Conservation (phyloP, 2,329 filamentous ascomycete genomes). For the Apiospora arundinis region DNA sequence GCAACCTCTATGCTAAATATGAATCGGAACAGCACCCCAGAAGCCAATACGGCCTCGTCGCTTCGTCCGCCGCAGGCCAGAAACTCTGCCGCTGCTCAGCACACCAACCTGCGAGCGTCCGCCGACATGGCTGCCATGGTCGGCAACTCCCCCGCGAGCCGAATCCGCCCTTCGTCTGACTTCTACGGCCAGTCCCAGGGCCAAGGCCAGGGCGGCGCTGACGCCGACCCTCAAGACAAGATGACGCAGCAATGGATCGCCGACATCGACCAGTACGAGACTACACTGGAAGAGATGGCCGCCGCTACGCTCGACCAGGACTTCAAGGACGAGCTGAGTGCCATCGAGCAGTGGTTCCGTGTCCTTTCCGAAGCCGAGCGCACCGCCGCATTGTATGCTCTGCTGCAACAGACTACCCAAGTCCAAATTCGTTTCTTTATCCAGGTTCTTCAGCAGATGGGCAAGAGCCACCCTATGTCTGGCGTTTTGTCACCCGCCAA, state of each 20-base stretch:
- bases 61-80: conserved; percentile 84
- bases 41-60: conserved; percentile 81
- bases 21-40: conserved; percentile 97
- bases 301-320: conserved; percentile 98
- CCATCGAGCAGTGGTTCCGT: conserved; percentile 99
- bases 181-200: conserved; percentile 82
- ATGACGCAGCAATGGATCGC: conserved; percentile 98
- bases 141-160: conserved; percentile 70
- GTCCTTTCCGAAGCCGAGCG: conserved; percentile 96
- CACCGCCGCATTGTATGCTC: conserved; percentile 91
- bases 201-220: conserved; percentile 68
- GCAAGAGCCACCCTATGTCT: conserved; percentile 96
- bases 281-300: conserved; percentile 98
- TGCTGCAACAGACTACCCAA: conserved; percentile 97
- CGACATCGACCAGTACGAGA: conserved; percentile 98
- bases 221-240: conserved; percentile 86
- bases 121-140: conserved; percentile 91
- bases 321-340: conserved; percentile 98
- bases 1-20: conserved; percentile 28
- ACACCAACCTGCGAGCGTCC: conserved; percentile 84
- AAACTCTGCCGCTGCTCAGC: conserved; percentile 78
- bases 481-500: conserved; percentile 92
- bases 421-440: conserved; percentile 99
- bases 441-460: conserved; percentile 98
- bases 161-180: conserved; percentile 93